Evolutionary conservation across 2,329 filamentous ascomycete genomes (phyloP).

Genomic region (Pseudogymnoascus sp.): DNA sequence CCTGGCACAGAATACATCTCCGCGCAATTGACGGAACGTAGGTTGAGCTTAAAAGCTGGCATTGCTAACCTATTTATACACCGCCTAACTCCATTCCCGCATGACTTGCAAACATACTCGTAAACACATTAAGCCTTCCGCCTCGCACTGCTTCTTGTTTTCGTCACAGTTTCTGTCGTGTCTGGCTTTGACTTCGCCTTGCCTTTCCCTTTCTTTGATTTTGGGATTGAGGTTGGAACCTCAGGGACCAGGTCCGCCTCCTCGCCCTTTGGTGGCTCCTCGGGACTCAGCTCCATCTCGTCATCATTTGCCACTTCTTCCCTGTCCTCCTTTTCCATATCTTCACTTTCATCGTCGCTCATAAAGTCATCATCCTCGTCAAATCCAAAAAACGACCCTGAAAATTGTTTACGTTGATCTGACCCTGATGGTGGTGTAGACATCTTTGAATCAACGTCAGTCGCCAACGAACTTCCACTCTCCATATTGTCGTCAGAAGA

Average conservation of each 20-base stretch:
- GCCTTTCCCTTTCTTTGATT: conserved; percentile 19
- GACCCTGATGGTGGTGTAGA: conserved; percentile 43
- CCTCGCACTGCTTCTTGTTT: conserved; percentile 1
- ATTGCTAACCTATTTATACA: not conserved
- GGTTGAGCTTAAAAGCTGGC: not conserved
- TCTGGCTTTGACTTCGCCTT: conserved; percentile 39
- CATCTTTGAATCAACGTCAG: conserved; percentile 30
- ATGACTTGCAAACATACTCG: not conserved
- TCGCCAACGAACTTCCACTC: conserved; percentile 28
- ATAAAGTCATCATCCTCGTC: conserved; percentile 73
- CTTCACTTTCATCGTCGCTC: conserved; percentile 55
- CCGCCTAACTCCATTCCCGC: not conserved
- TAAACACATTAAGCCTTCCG: not conserved
- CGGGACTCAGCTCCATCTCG: conserved; percentile 17
- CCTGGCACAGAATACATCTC: not conserved
- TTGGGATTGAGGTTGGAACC: conserved; percentile 10
- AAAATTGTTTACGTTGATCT: conserved; percentile 28
- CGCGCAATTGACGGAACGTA: not conserved
- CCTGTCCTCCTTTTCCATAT: conserved; percentile 14
- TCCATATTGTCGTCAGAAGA: conserved; percentile 27
- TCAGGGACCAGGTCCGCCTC: conserved; percentile 12
- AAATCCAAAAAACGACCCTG: conserved; percentile 63
- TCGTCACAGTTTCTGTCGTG: conserved; percentile 18
- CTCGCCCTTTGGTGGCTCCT: conserved; percentile 21
- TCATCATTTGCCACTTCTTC: conserved; percentile 21